Percentiles rank a stretch among this genome's conserved stretches.
phyloP scores from a whole-genome alignment of 1,284 basidiomycete species.

The Takashimella tepidaria region DNA sequence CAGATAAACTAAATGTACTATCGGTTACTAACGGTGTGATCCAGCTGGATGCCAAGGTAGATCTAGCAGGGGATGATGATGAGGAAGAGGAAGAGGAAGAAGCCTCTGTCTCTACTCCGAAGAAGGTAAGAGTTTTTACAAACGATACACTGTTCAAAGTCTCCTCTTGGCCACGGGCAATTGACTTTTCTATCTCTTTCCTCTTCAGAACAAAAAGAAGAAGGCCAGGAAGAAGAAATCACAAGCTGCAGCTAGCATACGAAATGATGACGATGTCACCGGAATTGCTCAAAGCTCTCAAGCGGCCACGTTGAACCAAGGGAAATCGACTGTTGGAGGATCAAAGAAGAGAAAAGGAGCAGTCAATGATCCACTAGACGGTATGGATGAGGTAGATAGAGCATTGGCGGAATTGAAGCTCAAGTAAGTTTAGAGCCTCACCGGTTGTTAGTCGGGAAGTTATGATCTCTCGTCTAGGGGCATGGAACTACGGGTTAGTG shows the following conservation, averaged over 20 bases:
- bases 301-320: constrained; percentile 37
- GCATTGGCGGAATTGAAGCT: constrained; percentile 73
- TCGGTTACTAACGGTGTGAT: too few species aligned
- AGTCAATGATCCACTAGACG: constrained; percentile 44
- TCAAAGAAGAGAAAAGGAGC: constrained; percentile 56
- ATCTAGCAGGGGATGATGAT: constrained; percentile 23
- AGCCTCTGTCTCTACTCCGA: constrained; percentile 18
- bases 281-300: constrained; percentile 11
- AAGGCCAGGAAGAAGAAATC: constrained; percentile 41
- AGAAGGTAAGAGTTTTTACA: too few species aligned
- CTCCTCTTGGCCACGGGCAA: too few species aligned
- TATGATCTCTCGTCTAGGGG: too few species aligned
- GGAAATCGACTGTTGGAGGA: constrained; percentile 21
- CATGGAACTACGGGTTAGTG: neutral
- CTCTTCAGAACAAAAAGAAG: constrained; percentile 47
- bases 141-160: too few species aligned
- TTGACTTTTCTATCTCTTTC: neutral
- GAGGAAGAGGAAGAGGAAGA: constrained; percentile 30
- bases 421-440: constrained; percentile 53
- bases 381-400: constrained; percentile 72
- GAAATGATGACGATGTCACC: constrained; percentile 6
- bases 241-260: constrained; percentile 4
- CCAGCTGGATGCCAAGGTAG: constrained; percentile 29
- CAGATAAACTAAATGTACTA: too few species aligned
- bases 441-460: neutral